Conservation (phyloP, 495 filamentous ascomycete species). For the Acidiella bohemica region DNA sequence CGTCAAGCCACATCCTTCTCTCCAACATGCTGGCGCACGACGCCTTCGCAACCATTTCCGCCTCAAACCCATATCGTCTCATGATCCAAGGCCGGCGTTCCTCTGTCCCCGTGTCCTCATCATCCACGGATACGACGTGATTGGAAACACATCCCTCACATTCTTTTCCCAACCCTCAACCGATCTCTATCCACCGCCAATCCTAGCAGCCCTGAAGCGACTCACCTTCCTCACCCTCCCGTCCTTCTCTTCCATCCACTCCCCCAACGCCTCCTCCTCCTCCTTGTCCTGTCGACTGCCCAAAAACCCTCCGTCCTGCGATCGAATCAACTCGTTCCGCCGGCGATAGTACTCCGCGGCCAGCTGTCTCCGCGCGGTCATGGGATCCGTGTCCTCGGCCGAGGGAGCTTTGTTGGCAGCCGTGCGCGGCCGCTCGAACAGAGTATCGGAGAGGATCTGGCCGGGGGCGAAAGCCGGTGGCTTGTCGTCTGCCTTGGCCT, state of each 20-base stretch:
- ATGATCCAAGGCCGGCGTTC: too few relatives aligned
- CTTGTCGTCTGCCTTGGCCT: not conserved
- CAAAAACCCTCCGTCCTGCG: slow-evolving; percentile 71
- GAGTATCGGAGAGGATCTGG: slow-evolving; percentile 39
- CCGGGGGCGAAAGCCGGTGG: slow-evolving; percentile 36
- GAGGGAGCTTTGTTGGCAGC: slow-evolving; percentile 31
- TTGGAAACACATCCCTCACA: too few relatives aligned
- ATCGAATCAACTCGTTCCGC: slow-evolving; percentile 65
- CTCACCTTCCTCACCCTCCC: slow-evolving; percentile 59
- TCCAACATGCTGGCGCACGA: too few relatives aligned
- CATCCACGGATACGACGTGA: too few relatives aligned
- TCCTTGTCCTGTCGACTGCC: slow-evolving; percentile 44
- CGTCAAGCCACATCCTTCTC: too few relatives aligned
- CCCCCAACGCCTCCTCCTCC: slow-evolving; percentile 39
- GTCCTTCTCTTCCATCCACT: slow-evolving; percentile 53
- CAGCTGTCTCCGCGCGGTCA: slow-evolving; percentile 59
- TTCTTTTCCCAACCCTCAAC: too few relatives aligned
- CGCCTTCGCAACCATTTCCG: too few relatives aligned
- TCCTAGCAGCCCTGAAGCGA: slow-evolving; percentile 77
- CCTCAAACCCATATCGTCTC: too few relatives aligned
- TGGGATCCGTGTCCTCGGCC: slow-evolving; percentile 55
- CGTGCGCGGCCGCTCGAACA: slow-evolving; percentile 46
- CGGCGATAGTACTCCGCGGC: slow-evolving; percentile 65
- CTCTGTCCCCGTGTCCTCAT: too few relatives aligned
- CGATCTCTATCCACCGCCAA: too few relatives aligned